phyloP scores from a whole-genome alignment of 768 basidiomycete species.

The Paxillus ammoniavirescens region DNA sequence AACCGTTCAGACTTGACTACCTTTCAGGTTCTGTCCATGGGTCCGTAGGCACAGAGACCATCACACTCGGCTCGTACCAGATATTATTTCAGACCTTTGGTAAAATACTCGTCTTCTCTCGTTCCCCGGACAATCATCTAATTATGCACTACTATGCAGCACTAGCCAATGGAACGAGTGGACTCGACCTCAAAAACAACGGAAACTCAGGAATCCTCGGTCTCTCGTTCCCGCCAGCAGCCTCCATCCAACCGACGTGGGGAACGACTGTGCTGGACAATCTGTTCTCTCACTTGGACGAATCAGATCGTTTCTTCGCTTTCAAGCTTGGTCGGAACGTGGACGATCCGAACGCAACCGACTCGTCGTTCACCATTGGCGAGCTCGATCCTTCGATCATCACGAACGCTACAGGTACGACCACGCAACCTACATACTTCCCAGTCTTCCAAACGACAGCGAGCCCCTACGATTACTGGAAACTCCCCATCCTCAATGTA shows the following conservation, averaged over 20 bases:
- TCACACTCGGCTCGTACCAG: slow-evolving; percentile 44
- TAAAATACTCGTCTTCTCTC: slow-evolving; percentile 12
- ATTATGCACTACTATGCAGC: slow-evolving; percentile 30
- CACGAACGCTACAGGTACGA: slow-evolving; percentile 30
- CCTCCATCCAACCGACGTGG: slow-evolving; percentile 42
- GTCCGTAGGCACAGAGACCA: slow-evolving; percentile 47
- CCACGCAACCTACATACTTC: slow-evolving; percentile 33
- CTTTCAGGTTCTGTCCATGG: slow-evolving; percentile 54
- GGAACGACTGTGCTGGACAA: slow-evolving; percentile 50
- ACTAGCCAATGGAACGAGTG: slow-evolving; percentile 41
- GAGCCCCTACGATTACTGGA: slow-evolving; percentile 55
- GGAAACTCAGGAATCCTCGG: slow-evolving; percentile 58
- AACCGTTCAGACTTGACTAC: slow-evolving; percentile 46
- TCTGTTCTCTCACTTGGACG: slow-evolving; percentile 41
- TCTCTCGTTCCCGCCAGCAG: slow-evolving; percentile 47
- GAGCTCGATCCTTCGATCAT: slow-evolving; percentile 37
- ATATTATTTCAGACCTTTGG: slow-evolving; percentile 51
- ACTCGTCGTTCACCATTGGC: slow-evolving; percentile 54
- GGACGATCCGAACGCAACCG: slow-evolving; percentile 13
- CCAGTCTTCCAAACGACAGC: slow-evolving; percentile 38
- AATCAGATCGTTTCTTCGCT: slow-evolving; percentile 46
- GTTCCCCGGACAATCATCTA: not conserved
- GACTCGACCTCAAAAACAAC: slow-evolving; percentile 42
- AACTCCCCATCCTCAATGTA: slow-evolving; percentile 45
- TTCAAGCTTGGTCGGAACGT: slow-evolving; percentile 44